These are phyloP conservation scores for Detonula confervacea DNA, from an alignment of 352 stramenopile species.

Conservation along the genomic window DNA sequence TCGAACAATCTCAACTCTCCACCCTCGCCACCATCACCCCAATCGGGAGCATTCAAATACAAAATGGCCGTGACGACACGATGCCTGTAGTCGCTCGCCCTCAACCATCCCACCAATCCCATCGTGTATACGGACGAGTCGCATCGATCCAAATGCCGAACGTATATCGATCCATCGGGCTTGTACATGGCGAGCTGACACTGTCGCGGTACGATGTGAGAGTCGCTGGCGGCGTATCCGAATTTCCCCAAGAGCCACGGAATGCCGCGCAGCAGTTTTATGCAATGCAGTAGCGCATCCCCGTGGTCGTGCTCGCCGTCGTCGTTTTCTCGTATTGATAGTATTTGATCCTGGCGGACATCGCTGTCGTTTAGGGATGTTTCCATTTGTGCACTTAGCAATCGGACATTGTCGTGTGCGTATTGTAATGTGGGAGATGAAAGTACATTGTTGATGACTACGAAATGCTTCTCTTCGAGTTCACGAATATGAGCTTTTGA, in stretches of 20 bases:
- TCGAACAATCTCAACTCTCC: constrained; percentile 34
- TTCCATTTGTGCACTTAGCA: no score
- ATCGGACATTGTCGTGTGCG: constrained; percentile 19
- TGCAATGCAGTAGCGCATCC: constrained; percentile 38
- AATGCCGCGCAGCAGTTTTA: constrained; percentile 28
- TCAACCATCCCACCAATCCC: constrained; percentile 40
- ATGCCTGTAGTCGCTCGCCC: constrained; percentile 42
- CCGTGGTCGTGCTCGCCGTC: constrained; percentile 29
- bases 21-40: constrained; percentile 42
- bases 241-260: constrained; percentile 15
- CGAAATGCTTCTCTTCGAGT: constrained; percentile 31
- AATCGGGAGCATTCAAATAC: constrained; percentile 47
- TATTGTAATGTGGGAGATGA: constrained; percentile 6
- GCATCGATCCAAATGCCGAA: constrained; percentile 46
- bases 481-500: constrained; percentile 28
- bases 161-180: constrained; percentile 38
- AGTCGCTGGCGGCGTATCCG: constrained; percentile 12
- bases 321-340: constrained; percentile 30
- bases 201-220: constrained; percentile 38
- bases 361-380: no score
- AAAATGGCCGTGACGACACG: constrained; percentile 49
- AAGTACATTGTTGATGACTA: constrained; percentile 39
- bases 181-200: constrained; percentile 50
- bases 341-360: constrained; percentile 32
- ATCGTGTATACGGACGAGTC: constrained; percentile 28